Percentiles rank a stretch among this genome's conserved stretches.
Conservation (phyloP, 345 rosid species). For the Eucalyptus caleyi region DNA sequence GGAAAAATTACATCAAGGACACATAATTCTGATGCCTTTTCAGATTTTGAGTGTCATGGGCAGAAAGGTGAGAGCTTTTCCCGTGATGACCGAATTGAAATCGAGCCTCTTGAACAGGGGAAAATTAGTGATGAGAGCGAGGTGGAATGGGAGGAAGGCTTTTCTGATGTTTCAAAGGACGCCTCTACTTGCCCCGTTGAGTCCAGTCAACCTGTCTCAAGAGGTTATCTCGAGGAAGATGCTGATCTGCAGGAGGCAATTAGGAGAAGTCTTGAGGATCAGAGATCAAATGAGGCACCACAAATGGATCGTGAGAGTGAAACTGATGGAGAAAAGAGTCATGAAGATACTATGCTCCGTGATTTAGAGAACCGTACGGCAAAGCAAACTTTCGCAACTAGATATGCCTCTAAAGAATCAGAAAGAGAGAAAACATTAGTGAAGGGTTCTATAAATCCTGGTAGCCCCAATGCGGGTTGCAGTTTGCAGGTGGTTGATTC, state of each 20-base stretch:
- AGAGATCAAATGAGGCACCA: constrained; percentile 1
- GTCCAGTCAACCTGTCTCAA: constrained; percentile 26
- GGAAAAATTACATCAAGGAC: constrained; percentile 14
- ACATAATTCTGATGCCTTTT: constrained; percentile 26
- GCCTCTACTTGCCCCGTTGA: constrained; percentile 2
- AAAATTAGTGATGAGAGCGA: constrained; percentile 35
- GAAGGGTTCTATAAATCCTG: constrained; percentile 3
- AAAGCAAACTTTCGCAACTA: neutral
- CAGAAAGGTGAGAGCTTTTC: constrained; percentile 8
- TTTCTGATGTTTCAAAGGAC: constrained; percentile 7
- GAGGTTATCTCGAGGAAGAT: constrained; percentile 67
- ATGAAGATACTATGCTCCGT: neutral
- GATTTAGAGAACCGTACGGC: constrained; percentile 4
- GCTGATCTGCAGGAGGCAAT: constrained; percentile 83
- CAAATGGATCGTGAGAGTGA: neutral
- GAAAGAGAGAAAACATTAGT: neutral
- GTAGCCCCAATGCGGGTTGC: neutral
- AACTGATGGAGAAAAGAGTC: constrained; percentile 1
- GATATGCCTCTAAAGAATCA: neutral
- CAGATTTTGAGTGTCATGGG: constrained; percentile 76
- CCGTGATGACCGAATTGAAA: constrained; percentile 8
- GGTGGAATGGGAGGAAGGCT: constrained; percentile 65
- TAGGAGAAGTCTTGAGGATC: constrained; percentile 69
- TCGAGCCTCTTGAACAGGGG: constrained; percentile 13
- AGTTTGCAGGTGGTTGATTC: neutral